Conservation (phyloP, 2,329 filamentous ascomycete species). For the Chaetothyriales sp. region DNA sequence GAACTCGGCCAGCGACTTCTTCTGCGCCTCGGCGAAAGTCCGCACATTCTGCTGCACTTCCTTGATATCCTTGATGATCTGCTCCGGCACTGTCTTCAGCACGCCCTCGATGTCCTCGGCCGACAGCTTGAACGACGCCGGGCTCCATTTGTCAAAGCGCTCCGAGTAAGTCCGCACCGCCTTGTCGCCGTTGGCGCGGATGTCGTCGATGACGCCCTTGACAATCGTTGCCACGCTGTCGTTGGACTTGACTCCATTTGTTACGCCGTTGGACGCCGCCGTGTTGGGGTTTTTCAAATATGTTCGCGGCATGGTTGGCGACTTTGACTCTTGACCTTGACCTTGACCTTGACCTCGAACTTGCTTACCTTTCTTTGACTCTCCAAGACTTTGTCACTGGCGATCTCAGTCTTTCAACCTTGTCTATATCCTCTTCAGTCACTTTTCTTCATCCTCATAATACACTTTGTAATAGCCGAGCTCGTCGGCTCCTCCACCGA, state of each 20-base stretch:
- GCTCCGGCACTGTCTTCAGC: conserved; percentile 31
- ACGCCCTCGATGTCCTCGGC: conserved; percentile 29
- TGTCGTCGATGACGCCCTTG: conserved; percentile 33
- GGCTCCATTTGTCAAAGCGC: conserved; percentile 41
- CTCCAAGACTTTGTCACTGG: too few species aligned
- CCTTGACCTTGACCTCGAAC: too few species aligned
- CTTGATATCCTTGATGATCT: conserved; percentile 40
- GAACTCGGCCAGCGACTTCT: conserved; percentile 33
- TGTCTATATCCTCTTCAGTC: too few species aligned
- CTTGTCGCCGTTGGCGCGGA: conserved; percentile 32
- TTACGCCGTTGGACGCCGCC: not conserved
- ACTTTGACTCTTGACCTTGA: too few species aligned
- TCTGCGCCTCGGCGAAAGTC: conserved; percentile 35
- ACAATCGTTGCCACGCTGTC: conserved; percentile 24
- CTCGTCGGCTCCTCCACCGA: too few species aligned
- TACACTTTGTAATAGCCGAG: too few species aligned
- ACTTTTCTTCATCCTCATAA: too few species aligned
- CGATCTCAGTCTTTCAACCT: too few species aligned
- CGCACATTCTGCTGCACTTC: conserved; percentile 36
- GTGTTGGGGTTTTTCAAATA: not conserved
- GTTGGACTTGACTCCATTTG: not conserved
- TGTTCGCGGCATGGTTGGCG: not conserved
- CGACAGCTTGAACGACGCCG: conserved; percentile 35
- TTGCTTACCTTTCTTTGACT: too few species aligned
- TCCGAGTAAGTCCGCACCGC: conserved; percentile 37